Evolutionary conservation across 1,284 basidiomycete species (phyloP), one percentile per base, ranked within the genome.

Genomic region (Leccinum subspadiceum): DNA sequence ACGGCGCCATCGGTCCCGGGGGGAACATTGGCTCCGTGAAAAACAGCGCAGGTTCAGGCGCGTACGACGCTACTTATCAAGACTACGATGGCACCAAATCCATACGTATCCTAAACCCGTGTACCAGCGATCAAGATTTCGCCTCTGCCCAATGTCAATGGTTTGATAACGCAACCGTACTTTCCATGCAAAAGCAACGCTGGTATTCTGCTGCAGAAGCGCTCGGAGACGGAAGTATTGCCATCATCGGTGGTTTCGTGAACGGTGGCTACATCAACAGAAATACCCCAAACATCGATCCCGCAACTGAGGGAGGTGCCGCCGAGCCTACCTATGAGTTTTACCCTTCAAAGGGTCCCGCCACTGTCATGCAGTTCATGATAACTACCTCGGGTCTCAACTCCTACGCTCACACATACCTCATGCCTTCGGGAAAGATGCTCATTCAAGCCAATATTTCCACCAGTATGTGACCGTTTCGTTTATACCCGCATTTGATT

Each of bases 151-250:
- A 77, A 1, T 95, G 93, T 68, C 78, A 88, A 63, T 94, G 92
- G 92, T 86, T 84, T 68, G 92, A 96, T 73, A 81, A 93, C 59
- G 78, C 86, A 0, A 76, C 77, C 0, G 65, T 83, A 1, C 79
- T 92, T 44, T 79, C 86, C 46, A 93, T 96, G 87, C 85, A 92
- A 64, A 84, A 81, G 58, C 77, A 84, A 65, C 84, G 94, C 17
- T 96, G 93, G 94, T 96, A 96, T 65, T 94, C 94, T 29, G 86
- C 91, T 10, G 92, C 93, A 49, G 90, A 93, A 71, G 77, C 88
- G 7, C 79, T 90, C 2, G 87, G 79, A 0, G 82, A 91, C 66
- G 89, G 90, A 31, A 77, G 77, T 2, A 73, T 93, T 50, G 89
- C 85, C 17, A 76, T 94, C 53, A 88, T 92, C 51, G 92, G 92